Evolutionary conservation across 2,329 filamentous ascomycete species (phyloP).

Genomic region (Trichophyton benhamiae): DNA sequence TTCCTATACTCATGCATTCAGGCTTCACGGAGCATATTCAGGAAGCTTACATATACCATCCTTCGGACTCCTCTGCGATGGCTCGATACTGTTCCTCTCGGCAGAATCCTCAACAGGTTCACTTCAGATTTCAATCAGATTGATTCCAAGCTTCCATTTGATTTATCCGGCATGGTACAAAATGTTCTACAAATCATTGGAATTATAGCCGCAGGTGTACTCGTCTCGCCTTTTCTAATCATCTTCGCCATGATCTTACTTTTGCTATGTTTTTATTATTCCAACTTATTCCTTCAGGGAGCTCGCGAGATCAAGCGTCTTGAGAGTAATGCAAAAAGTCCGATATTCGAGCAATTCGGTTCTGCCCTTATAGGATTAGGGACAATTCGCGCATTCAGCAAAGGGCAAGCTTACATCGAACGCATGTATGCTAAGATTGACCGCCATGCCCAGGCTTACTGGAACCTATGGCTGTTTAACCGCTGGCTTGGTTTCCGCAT

Average conservation of each 20-base stretch:
- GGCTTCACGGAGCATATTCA: slow-evolving; percentile 58
- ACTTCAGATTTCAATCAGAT: slow-evolving; percentile 65
- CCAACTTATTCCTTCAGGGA: slow-evolving; percentile 52
- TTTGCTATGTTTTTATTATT: slow-evolving; percentile 45
- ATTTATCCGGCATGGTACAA: slow-evolving; percentile 49
- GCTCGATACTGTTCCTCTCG: slow-evolving; percentile 68
- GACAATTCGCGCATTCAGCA: slow-evolving; percentile 65
- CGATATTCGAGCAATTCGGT: slow-evolving; percentile 69
- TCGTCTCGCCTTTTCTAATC: slow-evolving; percentile 57
- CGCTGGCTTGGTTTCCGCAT: slow-evolving; percentile 67
- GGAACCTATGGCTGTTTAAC: slow-evolving; percentile 60
- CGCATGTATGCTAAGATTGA: slow-evolving; percentile 61
- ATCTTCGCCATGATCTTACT: slow-evolving; percentile 49
- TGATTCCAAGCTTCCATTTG: slow-evolving; percentile 53
- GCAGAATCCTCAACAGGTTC: slow-evolving; percentile 65
- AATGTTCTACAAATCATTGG: slow-evolving; percentile 52
- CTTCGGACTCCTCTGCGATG: slow-evolving; percentile 63
- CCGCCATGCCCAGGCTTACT: slow-evolving; percentile 51
- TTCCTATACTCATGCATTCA: slow-evolving; percentile 53
- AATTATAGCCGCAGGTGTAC: slow-evolving; percentile 52
- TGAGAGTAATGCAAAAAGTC: slow-evolving; percentile 64
- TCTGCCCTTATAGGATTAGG: slow-evolving; percentile 58
- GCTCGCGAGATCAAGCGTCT: slow-evolving; percentile 65
- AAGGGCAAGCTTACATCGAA: slow-evolving; percentile 52
- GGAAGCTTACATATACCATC: slow-evolving; percentile 52